phyloP scores from a whole-genome alignment of 148 eudicot genomes.

The Dysphania ambrosioides region DNA sequence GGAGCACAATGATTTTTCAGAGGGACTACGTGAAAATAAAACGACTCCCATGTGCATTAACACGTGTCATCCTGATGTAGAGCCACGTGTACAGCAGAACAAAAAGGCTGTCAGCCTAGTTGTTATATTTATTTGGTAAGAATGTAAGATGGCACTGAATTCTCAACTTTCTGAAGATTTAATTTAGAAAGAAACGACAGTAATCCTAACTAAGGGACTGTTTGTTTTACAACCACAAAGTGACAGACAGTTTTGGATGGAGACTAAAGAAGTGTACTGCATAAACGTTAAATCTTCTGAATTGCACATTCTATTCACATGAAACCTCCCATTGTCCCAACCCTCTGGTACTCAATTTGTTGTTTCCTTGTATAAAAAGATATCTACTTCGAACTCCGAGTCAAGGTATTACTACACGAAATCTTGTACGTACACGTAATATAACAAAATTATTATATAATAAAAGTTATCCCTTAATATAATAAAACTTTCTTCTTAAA shows the following conservation, averaged over 20 bases:
- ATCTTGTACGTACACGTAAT: too few species aligned
- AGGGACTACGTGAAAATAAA: conserved; percentile 7
- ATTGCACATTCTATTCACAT: background rate
- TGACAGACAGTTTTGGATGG: background rate
- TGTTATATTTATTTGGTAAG: background rate
- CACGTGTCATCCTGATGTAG: background rate
- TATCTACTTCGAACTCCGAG: too few species aligned
- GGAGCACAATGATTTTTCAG: conserved; percentile 8
- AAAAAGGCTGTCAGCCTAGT: conserved; percentile 1
- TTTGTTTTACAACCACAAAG: background rate
- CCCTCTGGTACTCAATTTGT: too few species aligned
- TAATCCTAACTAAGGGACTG: background rate
- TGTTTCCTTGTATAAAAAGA: too few species aligned
- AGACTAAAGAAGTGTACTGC: background rate
- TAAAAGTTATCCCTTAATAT: too few species aligned
- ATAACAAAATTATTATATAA: too few species aligned
- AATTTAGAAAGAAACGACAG: background rate
- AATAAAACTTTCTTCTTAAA: too few species aligned
- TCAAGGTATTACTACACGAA: too few species aligned
- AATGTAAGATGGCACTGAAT: background rate
- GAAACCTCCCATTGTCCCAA: background rate
- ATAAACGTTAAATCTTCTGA: background rate
- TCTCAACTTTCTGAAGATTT: background rate
- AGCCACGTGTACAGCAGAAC: conserved; percentile 8
- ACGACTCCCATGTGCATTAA: conserved; percentile 14